Evolutionary conservation across 2,329 filamentous ascomycete species (phyloP), one percentile per base, ranked within the genome.

Genomic region (Cryphonectria parasitica): DNA sequence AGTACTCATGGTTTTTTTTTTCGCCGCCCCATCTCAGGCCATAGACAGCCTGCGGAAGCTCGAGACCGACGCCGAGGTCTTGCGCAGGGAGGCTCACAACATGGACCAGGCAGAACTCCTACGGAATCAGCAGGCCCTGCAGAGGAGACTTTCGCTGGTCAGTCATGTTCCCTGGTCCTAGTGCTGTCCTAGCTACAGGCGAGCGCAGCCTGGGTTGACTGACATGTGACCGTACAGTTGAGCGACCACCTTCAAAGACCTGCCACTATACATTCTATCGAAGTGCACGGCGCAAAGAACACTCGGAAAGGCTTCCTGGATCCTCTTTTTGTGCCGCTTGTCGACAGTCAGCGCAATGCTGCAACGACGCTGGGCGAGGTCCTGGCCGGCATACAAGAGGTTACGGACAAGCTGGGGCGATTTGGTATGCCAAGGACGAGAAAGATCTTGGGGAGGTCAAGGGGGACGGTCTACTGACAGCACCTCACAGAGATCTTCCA

Each of bases 231-330:
- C 52, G 65, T 28, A 31, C 73, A 94, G 92, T 88, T 97, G 77
- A 88, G 90, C 75, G 88, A 92, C 81, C 97, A 98, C 80, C 91
- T 92, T 74, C 93, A 93, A 60, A 89, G 96, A 70, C 95, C 96
- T 56, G 93, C 96, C 76, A 93, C 94, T 19, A 91, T 99, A 79
- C 93, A 93, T 76, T 92, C 93, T 61, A 88, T 99, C 78, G 90
- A 92, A 76, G 86, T 99, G 72, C 89, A 97, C 73, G 92, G 94
- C 78, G 94, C 93, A 61, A 87, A 88, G 72, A 90, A 96, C 78
- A 97, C 95, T n/a, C 89, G 96, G 74, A 88, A 88, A 76, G 86
- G 87, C 73, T 98, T 99, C 80, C 89, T 99, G 68, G 88, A 97
- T 79, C 89, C 90, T 49, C 85, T 98, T 71, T 90, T 98, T 80